Evolutionary conservation across 2,329 filamentous ascomycete species (phyloP).

Genomic region (Beauveria varroae): DNA sequence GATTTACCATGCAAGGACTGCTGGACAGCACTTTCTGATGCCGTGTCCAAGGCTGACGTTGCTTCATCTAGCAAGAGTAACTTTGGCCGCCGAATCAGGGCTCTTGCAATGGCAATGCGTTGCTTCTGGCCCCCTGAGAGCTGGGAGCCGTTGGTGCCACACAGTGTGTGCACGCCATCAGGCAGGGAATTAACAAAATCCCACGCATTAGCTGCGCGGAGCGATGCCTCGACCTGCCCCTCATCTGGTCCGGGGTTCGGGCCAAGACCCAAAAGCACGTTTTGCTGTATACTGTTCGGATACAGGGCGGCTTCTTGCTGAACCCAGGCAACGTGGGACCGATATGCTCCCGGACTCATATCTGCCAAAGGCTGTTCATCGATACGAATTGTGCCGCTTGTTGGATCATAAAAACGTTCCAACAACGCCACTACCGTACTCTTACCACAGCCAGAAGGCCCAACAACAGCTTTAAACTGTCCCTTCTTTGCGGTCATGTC

Average conservation of each 20-base stretch:
- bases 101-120: slow-evolving; percentile 82
- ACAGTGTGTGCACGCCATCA: slow-evolving; percentile 80
- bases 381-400: slow-evolving; percentile 38
- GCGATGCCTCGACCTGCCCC: slow-evolving; percentile 37
- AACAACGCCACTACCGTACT: slow-evolving; percentile 51
- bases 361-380: slow-evolving; percentile 32
- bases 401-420: slow-evolving; percentile 37
- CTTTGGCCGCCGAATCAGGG: slow-evolving; percentile 82
- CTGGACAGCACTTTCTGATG: slow-evolving; percentile 89
- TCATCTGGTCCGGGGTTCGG: slow-evolving; percentile 21
- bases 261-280: slow-evolving; percentile 53
- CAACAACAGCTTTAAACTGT: slow-evolving; percentile 47
- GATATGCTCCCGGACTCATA: slow-evolving; percentile 42
- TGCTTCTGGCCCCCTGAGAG: slow-evolving; percentile 89
- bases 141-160: slow-evolving; percentile 77
- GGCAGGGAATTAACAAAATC: slow-evolving; percentile 70
- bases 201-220: slow-evolving; percentile 39
- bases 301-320: slow-evolving; percentile 61
- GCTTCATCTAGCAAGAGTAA: slow-evolving; percentile 92
- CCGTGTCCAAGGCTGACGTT: slow-evolving; percentile 87
- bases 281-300: slow-evolving; percentile 73
- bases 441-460: slow-evolving; percentile 51
- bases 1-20: slow-evolving; percentile 67
- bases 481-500: slow-evolving; percentile 32
- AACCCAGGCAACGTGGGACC: slow-evolving; percentile 45